Base-by-base conservation (phyloP, 176 grass and related monocot species). In the Oryza brachyantha region DNA sequence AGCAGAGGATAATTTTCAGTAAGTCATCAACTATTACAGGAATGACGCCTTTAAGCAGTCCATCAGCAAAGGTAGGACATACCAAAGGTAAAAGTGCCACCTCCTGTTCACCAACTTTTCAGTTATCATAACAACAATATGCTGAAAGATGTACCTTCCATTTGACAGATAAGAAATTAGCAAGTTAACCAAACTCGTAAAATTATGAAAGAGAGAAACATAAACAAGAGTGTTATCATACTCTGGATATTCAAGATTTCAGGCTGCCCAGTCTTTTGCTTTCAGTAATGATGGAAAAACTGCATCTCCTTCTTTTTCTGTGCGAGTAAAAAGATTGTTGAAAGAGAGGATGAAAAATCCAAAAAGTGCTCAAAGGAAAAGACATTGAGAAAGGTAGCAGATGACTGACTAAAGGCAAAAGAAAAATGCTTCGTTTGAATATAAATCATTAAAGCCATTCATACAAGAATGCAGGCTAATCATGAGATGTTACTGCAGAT, bases 401-500 rank as follows among this genome's bases (percentile, higher is more conserved):
- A 86, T 79, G 70, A 14, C 29, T 66, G 27, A 74, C 32, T 79
- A 76, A 90, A 83, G 60, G 84, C 55, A 86, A 90, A 83, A 66
- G 61, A 46, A 75, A 43, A 32, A 86, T 66, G 75, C 42, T 67
- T 66, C 60, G 16, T 17, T 52, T 28, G 28, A 88, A 72, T 63
- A 61, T 70, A 70, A 84, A 70, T 38, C 69, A 63, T 22, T 52
- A 52, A 84, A 63, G 54, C 21, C 61, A 66, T 28, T 67, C 25
- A 5, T 75, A 57, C 50, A 50, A 74, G 37, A 73, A 68, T 54
- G 73, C 13, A 50, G 46, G 21, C 31, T 19, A 73, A 89, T 89
- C 83, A 81, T 78, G 68, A 45, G 36, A 81, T 50, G 52, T 61
- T 58, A 22, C 3, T 58, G 58, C 75, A 26, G 24, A 57, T 70